Percentiles rank a stretch among this genome's conserved stretches.
phyloP scores from a whole-genome alignment of 169 alveolate species.

The Plasmodium reichenowi region DNA sequence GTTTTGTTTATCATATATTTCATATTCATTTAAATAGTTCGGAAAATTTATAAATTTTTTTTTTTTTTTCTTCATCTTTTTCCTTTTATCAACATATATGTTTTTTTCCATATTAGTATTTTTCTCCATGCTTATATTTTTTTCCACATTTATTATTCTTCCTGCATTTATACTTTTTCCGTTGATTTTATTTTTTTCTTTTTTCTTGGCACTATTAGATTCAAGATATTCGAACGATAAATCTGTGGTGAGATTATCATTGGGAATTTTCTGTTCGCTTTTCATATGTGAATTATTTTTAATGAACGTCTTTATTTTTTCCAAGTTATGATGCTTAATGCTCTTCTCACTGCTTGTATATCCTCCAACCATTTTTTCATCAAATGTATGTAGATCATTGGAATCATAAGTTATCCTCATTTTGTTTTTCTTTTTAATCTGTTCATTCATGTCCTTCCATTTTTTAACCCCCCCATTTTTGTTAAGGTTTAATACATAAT shows the following conservation, averaged over 20 bases:
- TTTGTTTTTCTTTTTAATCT: slow-evolving; percentile 18
- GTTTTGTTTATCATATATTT: too few relatives aligned
- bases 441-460: slow-evolving; percentile 8
- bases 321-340: background rate
- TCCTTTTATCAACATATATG: too few relatives aligned
- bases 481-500: slow-evolving; percentile 29
- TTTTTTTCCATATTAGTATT: too few relatives aligned
- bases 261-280: background rate
- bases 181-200: background rate
- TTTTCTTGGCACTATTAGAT: slow-evolving; percentile 52
- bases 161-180: background rate
- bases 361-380: slow-evolving; percentile 45
- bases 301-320: slow-evolving; percentile 1
- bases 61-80: too few relatives aligned
- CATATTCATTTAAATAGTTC: too few relatives aligned
- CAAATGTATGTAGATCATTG: slow-evolving; percentile 25
- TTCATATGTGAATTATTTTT: background rate
- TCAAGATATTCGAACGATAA: slow-evolving; percentile 54
- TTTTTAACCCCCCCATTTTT: slow-evolving; percentile 20
- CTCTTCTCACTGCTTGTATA: slow-evolving; percentile 68
- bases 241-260: slow-evolving; percentile 14
- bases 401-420: slow-evolving; percentile 16
- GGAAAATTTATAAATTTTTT: too few relatives aligned
- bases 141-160: background rate
- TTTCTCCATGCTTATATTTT: too few relatives aligned